Evolutionary conservation across 345 rosid species (phyloP).

Genomic region (Citrus sinensis): DVS_A1.0 CM039161.1:875501-876000

Average conservation of each 20-base stretch:
- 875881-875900: background rate
- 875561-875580: too few relatives aligned
- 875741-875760: conserved; percentile 95
- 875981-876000: conserved; percentile 95
- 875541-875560: too few relatives aligned
- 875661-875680: too few relatives aligned
- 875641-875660: too few relatives aligned
- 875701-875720: conserved; percentile 6
- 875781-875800: conserved; percentile 67
- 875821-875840: conserved; percentile 85
- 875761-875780: conserved; percentile 95
- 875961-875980: conserved; percentile 89
- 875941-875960: conserved; percentile 75
- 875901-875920: background rate
- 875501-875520: too few relatives aligned
- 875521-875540: too few relatives aligned
- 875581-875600: too few relatives aligned
- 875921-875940: background rate
- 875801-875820: conserved; percentile 95
- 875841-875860: conserved; percentile 58
- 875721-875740: conserved; percentile 98
- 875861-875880: background rate
- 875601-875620: background rate
- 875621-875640: background rate
- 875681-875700: background rate